These are phyloP conservation scores for Termitomyces sp. DNA, from an alignment of 768 basidiomycete species.

Conservation along the genomic window DNA sequence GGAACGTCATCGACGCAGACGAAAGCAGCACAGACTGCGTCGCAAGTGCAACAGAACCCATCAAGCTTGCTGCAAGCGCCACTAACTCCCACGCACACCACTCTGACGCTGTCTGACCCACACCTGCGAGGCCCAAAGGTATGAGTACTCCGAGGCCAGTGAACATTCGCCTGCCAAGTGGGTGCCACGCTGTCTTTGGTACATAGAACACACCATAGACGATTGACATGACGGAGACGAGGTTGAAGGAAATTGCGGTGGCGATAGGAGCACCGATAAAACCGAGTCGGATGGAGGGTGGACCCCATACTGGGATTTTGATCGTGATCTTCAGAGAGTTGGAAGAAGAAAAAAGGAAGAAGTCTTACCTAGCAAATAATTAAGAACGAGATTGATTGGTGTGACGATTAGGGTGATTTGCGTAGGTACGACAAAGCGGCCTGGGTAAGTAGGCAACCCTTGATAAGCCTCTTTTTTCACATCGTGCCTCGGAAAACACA, in stretches of 20 bases:
- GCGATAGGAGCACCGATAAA: slow-evolving; percentile 92
- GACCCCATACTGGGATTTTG: slow-evolving; percentile 66
- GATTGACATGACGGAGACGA: slow-evolving; percentile 62
- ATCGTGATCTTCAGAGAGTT: background rate
- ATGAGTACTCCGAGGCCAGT: slow-evolving; percentile 62
- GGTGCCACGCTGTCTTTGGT: slow-evolving; percentile 78
- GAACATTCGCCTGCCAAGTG: slow-evolving; percentile 59
- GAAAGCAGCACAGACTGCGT: slow-evolving; percentile 83
- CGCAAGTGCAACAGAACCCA: slow-evolving; percentile 79
- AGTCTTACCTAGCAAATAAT: slow-evolving; percentile 71
- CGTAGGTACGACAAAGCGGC: slow-evolving; percentile 81
- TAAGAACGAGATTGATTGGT: slow-evolving; percentile 79
- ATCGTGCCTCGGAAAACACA: background rate
- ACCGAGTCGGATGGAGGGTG: slow-evolving; percentile 69
- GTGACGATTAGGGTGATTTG: slow-evolving; percentile 78
- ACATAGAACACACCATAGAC: slow-evolving; percentile 58
- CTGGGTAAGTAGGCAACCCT: slow-evolving; percentile 23
- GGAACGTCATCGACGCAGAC: slow-evolving; percentile 71
- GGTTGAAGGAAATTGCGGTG: slow-evolving; percentile 83
- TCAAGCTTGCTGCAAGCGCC: slow-evolving; percentile 48
- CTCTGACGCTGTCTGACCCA: slow-evolving; percentile 82
- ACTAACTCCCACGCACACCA: slow-evolving; percentile 98
- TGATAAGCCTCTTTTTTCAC: background rate
- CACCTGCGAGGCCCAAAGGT: slow-evolving; percentile 77
- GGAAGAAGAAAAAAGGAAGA: background rate